These are phyloP conservation scores for Passiflora organensis DNA, from an alignment of 345 rosid species.

Conservation along the genomic window DNA sequence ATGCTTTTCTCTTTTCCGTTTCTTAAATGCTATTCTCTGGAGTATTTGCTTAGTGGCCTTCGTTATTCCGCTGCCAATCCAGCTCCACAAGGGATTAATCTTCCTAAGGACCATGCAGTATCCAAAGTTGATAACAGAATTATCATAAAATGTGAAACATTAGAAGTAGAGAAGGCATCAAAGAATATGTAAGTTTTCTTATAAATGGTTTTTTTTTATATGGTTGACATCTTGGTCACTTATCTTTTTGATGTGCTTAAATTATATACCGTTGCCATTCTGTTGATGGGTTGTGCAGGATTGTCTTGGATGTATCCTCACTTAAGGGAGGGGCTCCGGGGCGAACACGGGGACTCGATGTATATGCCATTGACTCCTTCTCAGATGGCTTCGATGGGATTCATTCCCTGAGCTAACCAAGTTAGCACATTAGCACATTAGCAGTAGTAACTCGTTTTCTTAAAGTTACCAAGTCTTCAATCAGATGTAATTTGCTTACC, in stretches of 20 bases:
- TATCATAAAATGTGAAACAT: slow-evolving; percentile 32
- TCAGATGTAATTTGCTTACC: slow-evolving; percentile 5
- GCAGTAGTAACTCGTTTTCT: slow-evolving; percentile 16
- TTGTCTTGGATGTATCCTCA: slow-evolving; percentile 63
- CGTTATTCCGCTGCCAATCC: too few relatives aligned
- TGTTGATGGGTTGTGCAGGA: slow-evolving; percentile 33
- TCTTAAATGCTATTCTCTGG: too few relatives aligned
- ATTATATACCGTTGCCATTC: too few relatives aligned
- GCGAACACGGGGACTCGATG: slow-evolving; percentile 74
- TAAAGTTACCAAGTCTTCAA: slow-evolving; percentile 1
- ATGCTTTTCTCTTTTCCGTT: too few relatives aligned
- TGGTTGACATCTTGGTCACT: too few relatives aligned
- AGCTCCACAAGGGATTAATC: slow-evolving; percentile 47
- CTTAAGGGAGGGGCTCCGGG: slow-evolving; percentile 87
- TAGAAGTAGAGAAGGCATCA: slow-evolving; percentile 34
- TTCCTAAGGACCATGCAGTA: slow-evolving; percentile 46
- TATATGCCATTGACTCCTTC: slow-evolving; percentile 41
- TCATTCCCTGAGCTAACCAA: slow-evolving; percentile 26
- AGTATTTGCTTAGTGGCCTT: too few relatives aligned
- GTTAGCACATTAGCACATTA: neutral
- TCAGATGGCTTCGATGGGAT: slow-evolving; percentile 39
- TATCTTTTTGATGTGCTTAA: too few relatives aligned
- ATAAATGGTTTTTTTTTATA: too few relatives aligned
- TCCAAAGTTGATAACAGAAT: slow-evolving; percentile 44
- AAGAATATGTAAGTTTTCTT: too few relatives aligned